Conservation (phyloP, 805 yeast genomes). For the Clavispora phyllophila region DNA sequence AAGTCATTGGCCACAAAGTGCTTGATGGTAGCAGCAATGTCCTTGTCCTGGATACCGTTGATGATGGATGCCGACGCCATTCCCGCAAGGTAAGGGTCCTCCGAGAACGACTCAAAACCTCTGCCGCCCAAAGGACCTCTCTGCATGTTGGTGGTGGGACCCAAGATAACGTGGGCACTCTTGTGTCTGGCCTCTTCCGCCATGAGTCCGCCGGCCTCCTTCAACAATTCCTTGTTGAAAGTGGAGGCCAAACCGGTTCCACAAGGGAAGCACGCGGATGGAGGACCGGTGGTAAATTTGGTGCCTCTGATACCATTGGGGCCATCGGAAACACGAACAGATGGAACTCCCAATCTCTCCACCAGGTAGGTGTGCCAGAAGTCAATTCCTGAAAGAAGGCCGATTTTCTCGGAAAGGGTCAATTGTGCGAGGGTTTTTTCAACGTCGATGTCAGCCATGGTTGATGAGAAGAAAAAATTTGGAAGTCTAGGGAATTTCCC, state of each 20-base stretch:
- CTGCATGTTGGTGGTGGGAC: slow-evolving; percentile 31
- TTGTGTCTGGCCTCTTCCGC: slow-evolving; percentile 28
- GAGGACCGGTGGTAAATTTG: slow-evolving; percentile 21
- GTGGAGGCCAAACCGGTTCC: slow-evolving; percentile 32
- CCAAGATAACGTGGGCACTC: slow-evolving; percentile 25
- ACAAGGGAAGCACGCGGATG: slow-evolving; percentile 32
- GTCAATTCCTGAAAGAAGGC: slow-evolving; percentile 39
- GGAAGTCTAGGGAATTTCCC: not conserved
- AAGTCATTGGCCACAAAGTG: slow-evolving; percentile 31
- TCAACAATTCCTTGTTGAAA: slow-evolving; percentile 24
- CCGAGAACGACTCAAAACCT: slow-evolving; percentile 30
- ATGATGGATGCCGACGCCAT: slow-evolving; percentile 21
- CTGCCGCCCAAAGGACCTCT: slow-evolving; percentile 33
- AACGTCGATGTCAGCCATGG: slow-evolving; percentile 18
- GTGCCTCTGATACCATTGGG: slow-evolving; percentile 33
- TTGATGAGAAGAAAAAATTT: not conserved
- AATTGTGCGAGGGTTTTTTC: slow-evolving; percentile 20
- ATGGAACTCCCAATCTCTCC: slow-evolving; percentile 38
- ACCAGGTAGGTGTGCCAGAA: slow-evolving; percentile 48
- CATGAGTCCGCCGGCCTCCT: slow-evolving; percentile 27
- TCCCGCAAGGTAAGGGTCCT: slow-evolving; percentile 30
- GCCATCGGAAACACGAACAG: slow-evolving; percentile 38
- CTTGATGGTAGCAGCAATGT: slow-evolving; percentile 29
- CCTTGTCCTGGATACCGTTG: slow-evolving; percentile 25
- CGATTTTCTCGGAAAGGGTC: slow-evolving; percentile 22